Base-by-base conservation (phyloP, 1,139 yeast species). In the Diutina rugosa region DNA sequence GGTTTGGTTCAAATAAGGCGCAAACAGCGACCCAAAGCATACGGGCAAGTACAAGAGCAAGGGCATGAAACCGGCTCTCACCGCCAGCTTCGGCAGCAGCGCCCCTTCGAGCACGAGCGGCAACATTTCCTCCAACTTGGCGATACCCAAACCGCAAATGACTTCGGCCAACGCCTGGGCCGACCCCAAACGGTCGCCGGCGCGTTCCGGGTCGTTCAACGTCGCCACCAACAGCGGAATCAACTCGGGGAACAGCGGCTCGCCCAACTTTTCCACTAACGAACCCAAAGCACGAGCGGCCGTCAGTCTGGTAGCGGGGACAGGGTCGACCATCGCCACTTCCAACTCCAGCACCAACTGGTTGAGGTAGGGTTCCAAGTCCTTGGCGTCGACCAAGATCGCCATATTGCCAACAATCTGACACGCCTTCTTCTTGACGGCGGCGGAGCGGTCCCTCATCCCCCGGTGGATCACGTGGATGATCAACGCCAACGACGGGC, bases 331-430 rank as follows among this genome's bases (percentile, higher is more conserved):
- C 96, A 95, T 91, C 1, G 98, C 96, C 51, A 80, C 77, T 68
- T 93, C 97, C 59, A 95, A 80, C 64, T 90, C 97, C 14, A 82
- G 79, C 54, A 91, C 86, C 63, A 95, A 76, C 55, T 83, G 80
- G 30, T 82, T 79, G 64, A 95, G 76, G 70, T 95, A 93, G 32
- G 97, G 97, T 59, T 82, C 73, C 60, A 95, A 77, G 67, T 95
- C 99, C 62, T 81, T 83, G 29, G 90, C 78, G 63, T 91, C 98
- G 28, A 95, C 97, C 64, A 95, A 78, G 69, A 93, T 90, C 2
- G 99, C 90, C 98, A 95, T 91, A 67, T 93, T 93, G 62, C 99
- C 99, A 48, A 95, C 97, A 75, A 95, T 93, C 71, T 93, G 97
- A 70, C 98, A 90, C 0, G 99, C 95, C 70, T 90, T 90, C 69